Evolutionary conservation across 148 eudicot genomes (phyloP).

Genomic region (Diospyros kaki): DNA sequence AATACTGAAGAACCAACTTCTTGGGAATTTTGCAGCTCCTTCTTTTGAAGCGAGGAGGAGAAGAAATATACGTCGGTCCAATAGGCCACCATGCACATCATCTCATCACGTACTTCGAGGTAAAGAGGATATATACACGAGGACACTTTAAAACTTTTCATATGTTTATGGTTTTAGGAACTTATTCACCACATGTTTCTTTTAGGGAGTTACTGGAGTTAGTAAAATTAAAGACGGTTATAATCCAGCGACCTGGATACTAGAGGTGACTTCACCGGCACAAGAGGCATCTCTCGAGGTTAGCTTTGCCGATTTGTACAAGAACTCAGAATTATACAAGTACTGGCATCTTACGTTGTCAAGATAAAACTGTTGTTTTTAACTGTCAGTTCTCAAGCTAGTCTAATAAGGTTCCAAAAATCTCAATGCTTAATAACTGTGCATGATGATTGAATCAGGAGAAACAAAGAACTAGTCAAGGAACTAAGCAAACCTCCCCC

Average conservation of each 20-base stretch:
- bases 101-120: conserved; percentile 54
- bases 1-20: not conserved
- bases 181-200: not conserved
- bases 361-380: not conserved
- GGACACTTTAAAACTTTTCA: not conserved
- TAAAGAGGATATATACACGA: conserved; percentile 8
- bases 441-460: conserved; percentile 20
- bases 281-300: conserved; percentile 37
- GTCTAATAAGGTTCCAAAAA: too few relatives aligned
- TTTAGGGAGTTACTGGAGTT: conserved; percentile 41
- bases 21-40: conserved; percentile 33
- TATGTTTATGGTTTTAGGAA: not conserved
- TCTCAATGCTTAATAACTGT: not conserved
- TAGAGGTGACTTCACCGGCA: conserved; percentile 44
- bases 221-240: conserved; percentile 46
- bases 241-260: conserved; percentile 75
- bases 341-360: not conserved
- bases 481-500: conserved; percentile 45
- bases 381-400: too few relatives aligned
- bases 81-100: conserved; percentile 36
- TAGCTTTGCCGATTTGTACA: conserved; percentile 41
- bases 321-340: conserved; percentile 41
- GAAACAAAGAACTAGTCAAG: conserved; percentile 47
- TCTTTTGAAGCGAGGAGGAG: conserved; percentile 53
- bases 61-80: conserved; percentile 56